Evolutionary conservation across 208 protist species (phyloP).

Genomic region (Tritrichomonas musculus): DNA sequence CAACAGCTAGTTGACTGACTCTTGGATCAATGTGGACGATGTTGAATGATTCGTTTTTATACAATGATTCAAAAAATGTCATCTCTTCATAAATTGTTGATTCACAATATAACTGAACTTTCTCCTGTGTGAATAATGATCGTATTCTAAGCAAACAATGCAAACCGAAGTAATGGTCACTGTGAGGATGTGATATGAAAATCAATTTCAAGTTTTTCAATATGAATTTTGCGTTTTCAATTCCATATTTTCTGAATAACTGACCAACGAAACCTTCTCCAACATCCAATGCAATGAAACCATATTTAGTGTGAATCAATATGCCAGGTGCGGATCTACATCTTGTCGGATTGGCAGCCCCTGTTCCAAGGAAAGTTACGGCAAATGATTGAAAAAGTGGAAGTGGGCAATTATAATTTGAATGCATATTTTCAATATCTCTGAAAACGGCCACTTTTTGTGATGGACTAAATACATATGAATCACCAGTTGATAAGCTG

Average conservation of each 20-base stretch:
- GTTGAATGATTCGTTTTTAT: background rate
- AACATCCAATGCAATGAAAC: background rate
- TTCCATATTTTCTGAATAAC: background rate
- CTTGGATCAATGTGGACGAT: too few species aligned
- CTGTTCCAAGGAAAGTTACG: background rate
- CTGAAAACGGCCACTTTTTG: too few species aligned
- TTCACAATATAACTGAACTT: background rate
- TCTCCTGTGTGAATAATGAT: background rate
- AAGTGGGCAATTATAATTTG: too few species aligned
- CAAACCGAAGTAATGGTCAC: background rate
- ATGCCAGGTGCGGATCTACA: background rate
- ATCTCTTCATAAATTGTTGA: background rate
- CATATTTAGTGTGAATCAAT: background rate
- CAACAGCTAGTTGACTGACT: too few species aligned
- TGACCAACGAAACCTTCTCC: background rate
- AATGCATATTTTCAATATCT: too few species aligned
- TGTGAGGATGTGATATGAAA: background rate
- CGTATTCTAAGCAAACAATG: background rate
- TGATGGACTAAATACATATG: too few species aligned
- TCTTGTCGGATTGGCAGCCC: background rate
- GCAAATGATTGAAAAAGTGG: background rate
- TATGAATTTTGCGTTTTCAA: background rate
- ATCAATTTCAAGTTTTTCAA: background rate
- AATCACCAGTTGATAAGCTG: too few species aligned
- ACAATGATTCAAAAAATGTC: background rate